Evolutionary conservation across 176 grass and related monocot genomes (phyloP).

Genomic region (Areca catechu): DNA sequence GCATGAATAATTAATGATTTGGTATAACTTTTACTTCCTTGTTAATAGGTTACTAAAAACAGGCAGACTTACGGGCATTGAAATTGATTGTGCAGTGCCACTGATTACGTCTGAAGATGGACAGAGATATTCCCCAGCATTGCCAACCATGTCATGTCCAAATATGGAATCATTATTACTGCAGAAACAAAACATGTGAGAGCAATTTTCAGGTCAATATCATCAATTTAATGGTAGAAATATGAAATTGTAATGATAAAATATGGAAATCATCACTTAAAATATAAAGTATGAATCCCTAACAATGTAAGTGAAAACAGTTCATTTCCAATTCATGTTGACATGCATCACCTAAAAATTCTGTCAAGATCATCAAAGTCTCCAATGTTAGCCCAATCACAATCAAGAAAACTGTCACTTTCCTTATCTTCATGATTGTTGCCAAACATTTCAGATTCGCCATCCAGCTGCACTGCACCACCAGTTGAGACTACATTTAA

Average conservation of each 20-base stretch:
- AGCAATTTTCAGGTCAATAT: neutral
- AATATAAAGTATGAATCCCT: no score
- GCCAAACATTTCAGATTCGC: slow-evolving; percentile 37
- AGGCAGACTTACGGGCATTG: slow-evolving; percentile 39
- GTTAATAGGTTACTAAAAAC: neutral
- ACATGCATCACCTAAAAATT: slow-evolving; percentile 63
- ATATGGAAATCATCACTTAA: no score
- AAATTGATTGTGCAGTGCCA: slow-evolving; percentile 48
- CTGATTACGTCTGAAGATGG: slow-evolving; percentile 52
- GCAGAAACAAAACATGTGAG: slow-evolving; percentile 20
- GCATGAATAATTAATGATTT: no score
- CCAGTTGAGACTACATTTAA: slow-evolving; percentile 17
- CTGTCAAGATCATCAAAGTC: slow-evolving; percentile 84
- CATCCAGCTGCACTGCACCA: slow-evolving; percentile 64
- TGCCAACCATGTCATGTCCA: slow-evolving; percentile 50
- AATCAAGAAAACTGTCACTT: slow-evolving; percentile 58
- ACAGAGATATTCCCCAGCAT: slow-evolving; percentile 56
- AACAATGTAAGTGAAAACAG: no score
- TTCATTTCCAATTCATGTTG: neutral
- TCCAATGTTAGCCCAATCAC: slow-evolving; percentile 79
- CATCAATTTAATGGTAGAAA: no score
- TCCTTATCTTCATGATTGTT: slow-evolving; percentile 49
- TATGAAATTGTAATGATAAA: no score
- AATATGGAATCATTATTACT: slow-evolving; percentile 75
- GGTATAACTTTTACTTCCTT: no score